These are phyloP conservation scores for Plasmodium chabaudi DNA, from an alignment of 169 alveolate genomes.

Conservation along the genomic window DNA sequence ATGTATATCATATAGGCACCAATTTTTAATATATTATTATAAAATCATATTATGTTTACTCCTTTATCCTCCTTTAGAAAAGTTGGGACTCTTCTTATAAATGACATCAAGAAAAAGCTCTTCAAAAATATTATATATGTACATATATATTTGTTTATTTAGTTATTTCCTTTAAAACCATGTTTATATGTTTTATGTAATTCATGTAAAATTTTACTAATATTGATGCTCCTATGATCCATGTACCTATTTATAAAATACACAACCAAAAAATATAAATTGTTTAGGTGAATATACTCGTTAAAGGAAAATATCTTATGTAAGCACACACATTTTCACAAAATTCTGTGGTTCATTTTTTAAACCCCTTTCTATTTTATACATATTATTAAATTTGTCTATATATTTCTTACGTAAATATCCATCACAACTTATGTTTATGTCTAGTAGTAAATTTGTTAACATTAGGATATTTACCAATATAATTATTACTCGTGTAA, in stretches of 20 bases:
- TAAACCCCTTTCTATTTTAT: too few species aligned
- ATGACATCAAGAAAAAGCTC: conserved; percentile 69
- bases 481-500: conserved; percentile 29
- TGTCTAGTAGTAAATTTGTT: conserved; percentile 29
- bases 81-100: conserved; percentile 51
- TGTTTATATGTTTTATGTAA: neutral
- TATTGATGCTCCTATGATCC: conserved; percentile 69
- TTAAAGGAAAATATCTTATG: neutral
- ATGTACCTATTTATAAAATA: conserved; percentile 27
- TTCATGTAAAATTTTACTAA: conserved; percentile 39
- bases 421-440: conserved; percentile 59
- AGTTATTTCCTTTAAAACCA: conserved; percentile 4
- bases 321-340: neutral
- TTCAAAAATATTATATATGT: conserved; percentile 9
- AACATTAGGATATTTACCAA: conserved; percentile 51
- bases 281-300: too few species aligned
- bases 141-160: too few species aligned
- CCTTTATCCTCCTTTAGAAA: conserved; percentile 71
- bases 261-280: neutral
- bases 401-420: conserved; percentile 41
- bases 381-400: neutral
- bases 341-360: neutral
- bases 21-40: neutral
- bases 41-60: conserved; percentile 13
- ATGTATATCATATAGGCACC: neutral